Percentiles rank a stretch among this genome's conserved stretches.
phyloP scores from a whole-genome alignment of 768 basidiomycete species.

The Russula earlei region DNA sequence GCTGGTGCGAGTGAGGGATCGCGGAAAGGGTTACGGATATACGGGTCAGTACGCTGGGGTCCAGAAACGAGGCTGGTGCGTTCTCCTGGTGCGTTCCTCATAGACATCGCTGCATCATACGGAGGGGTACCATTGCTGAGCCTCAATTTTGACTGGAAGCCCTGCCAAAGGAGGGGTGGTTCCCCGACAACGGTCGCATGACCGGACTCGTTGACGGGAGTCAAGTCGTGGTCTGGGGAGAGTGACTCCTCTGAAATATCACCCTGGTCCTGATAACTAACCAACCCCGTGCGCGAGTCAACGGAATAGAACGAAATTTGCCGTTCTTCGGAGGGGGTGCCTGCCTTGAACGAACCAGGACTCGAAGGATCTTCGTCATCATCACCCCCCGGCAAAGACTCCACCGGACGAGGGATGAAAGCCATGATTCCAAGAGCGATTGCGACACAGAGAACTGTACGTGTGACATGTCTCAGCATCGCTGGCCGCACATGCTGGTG shows the following conservation, averaged over 20 bases:
- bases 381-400: not conserved
- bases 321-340: not conserved
- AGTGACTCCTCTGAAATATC: not conserved
- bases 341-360: slow-evolving; percentile 2
- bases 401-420: slow-evolving; percentile 8
- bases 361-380: not conserved
- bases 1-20: not conserved
- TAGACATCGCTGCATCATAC: not conserved
- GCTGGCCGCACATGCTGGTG: not conserved
- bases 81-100: not conserved
- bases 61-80: not conserved
- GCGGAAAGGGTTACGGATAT: not conserved
- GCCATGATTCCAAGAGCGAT: slow-evolving; percentile 8
- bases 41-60: not conserved
- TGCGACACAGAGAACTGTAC: slow-evolving; percentile 7
- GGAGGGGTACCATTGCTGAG: not conserved
- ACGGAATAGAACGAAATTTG: not conserved
- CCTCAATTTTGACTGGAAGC: not conserved
- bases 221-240: not conserved
- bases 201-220: not conserved
- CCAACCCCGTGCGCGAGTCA: slow-evolving; percentile 3
- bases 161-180: not conserved
- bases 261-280: not conserved
- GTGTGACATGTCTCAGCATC: not conserved
- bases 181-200: not conserved